Percentiles rank a stretch among this genome's conserved stretches.
phyloP scores from a whole-genome alignment of 2,329 filamentous ascomycete species.

The Botrytis fragariae region DNA sequence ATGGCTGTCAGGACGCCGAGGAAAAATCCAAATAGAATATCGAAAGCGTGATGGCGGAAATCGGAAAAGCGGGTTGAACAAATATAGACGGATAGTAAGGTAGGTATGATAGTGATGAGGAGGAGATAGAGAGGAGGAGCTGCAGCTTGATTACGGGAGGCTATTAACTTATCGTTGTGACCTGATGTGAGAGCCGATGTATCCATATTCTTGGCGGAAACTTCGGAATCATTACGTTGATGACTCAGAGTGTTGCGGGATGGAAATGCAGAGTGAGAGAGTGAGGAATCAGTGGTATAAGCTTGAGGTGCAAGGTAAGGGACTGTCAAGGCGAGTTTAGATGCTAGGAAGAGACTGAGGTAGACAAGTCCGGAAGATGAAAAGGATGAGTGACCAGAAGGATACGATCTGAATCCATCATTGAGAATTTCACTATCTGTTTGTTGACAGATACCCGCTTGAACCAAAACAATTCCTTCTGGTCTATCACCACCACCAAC shows the following conservation, averaged over 20 bases:
- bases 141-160: slow-evolving; percentile 69
- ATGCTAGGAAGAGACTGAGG: slow-evolving; percentile 80
- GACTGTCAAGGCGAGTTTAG: slow-evolving; percentile 73
- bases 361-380: slow-evolving; percentile 80
- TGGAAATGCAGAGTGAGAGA: slow-evolving; percentile 65
- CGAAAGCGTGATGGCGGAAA: slow-evolving; percentile 88
- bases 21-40: slow-evolving; percentile 80
- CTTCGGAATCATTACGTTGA: not conserved
- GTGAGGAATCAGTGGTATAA: slow-evolving; percentile 48
- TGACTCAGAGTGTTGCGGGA: slow-evolving; percentile 51
- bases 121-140: slow-evolving; percentile 81
- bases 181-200: slow-evolving; percentile 29
- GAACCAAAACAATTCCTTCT: slow-evolving; percentile 62
- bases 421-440: slow-evolving; percentile 59
- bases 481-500: slow-evolving; percentile 57
- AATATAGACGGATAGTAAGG: slow-evolving; percentile 76
- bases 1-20: slow-evolving; percentile 71
- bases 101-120: slow-evolving; percentile 65
- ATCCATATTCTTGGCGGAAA: slow-evolving; percentile 9
- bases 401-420: slow-evolving; percentile 84
- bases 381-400: slow-evolving; percentile 72
- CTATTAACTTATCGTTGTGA: slow-evolving; percentile 40
- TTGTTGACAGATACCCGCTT: slow-evolving; percentile 72
- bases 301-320: slow-evolving; percentile 60
- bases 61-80: slow-evolving; percentile 83